Evolutionary conservation across 495 filamentous ascomycete species (phyloP), one percentile per base, ranked within the genome.

Genomic region (Oidiodendron maius): DNA sequence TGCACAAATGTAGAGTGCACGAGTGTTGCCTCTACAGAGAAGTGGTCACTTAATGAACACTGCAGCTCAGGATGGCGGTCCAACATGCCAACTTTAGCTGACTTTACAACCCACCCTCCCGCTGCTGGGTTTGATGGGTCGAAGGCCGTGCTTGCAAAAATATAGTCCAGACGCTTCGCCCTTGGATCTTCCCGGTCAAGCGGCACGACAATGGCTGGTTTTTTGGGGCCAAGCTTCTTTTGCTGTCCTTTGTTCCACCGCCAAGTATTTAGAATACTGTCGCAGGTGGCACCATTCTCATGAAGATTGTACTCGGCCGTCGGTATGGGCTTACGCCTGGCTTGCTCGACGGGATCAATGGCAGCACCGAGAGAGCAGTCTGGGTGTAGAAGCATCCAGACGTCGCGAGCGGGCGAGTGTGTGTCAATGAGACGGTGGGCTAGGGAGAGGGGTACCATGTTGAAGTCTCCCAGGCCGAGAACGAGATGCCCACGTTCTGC

Each of bases 81-180:
- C 44, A 81, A 86, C 86, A 97, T 95, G 40, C 83, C 81, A 0
- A 98, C 82, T 13, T 73, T 72, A 9, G 75, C 80, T 6, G 72
- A 66, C 46, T 82, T 72, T 48, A 96, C 82, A 3, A 70, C 66
- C 83, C 89, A 96, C 24, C 64, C 65, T 41, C 59, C 67, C 24
- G 43, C 11, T 6, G 50, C 55, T 0, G 45, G 36, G 22, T 58
- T 23, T 4, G 54, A 50, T 9, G 49, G 50, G 30, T 52, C 30
- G 20, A 39, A 46, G 16, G 38, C 42, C 1, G 53, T 53, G 40
- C 52, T 55, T n/a, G 84, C 71, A 61, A 98, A 98, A 53, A 97
- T 86, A 67, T 97, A 98, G 66, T 98, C 94, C n/a, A 97, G 74
- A 16, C 93, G 71, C 63, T 95, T 91, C 4, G 83, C 94, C 22